phyloP scores from a whole-genome alignment of 1,284 basidiomycete species.

The Sanguinoderma infundibulare region DNA sequence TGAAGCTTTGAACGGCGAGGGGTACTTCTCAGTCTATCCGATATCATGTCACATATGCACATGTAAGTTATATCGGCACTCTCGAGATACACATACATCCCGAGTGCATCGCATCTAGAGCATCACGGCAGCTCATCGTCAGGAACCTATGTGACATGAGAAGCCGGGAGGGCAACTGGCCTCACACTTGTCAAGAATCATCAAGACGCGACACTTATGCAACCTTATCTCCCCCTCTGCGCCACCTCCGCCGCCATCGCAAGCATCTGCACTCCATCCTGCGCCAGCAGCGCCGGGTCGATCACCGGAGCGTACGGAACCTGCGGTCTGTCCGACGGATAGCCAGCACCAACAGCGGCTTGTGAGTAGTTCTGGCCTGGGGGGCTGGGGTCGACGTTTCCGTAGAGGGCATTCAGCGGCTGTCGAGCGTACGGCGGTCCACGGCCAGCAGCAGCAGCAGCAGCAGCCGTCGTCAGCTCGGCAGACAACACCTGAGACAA shows the following conservation, averaged over 20 bases:
- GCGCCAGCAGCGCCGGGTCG: constrained; percentile 15
- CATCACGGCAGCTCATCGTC: too few species aligned
- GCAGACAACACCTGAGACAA: constrained; percentile 11
- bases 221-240: neutral
- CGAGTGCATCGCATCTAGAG: neutral
- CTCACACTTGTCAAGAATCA: neutral
- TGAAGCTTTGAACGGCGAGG: too few species aligned
- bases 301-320: constrained; percentile 8
- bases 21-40: too few species aligned
- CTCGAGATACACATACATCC: neutral
- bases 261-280: constrained; percentile 18
- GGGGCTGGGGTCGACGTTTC: neutral
- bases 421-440: neutral
- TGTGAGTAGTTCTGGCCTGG: too few species aligned
- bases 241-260: constrained; percentile 14
- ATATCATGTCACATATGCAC: too few species aligned
- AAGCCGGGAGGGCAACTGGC: too few species aligned
- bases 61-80: neutral
- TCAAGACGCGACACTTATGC: neutral
- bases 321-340: neutral
- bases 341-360: neutral
- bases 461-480: constrained; percentile 14
- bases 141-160: too few species aligned
- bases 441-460: neutral
- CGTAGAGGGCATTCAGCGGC: constrained; percentile 8